phyloP scores from a whole-genome alignment of 2,329 filamentous ascomycete genomes.

The Huntiella bhutanensis region DNA sequence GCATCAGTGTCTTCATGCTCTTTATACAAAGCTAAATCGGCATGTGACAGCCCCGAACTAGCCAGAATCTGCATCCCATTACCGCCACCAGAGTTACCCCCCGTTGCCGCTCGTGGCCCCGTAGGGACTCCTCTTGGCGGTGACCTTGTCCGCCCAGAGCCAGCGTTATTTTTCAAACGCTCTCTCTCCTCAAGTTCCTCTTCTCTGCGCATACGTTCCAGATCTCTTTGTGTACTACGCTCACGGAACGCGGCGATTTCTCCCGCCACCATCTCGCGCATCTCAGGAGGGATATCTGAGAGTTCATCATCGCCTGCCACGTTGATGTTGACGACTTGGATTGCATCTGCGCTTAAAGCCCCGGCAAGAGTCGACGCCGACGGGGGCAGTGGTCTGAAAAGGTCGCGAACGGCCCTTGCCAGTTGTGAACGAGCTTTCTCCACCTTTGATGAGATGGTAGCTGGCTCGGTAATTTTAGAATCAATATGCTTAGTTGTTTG shows the following conservation, averaged over 20 bases:
- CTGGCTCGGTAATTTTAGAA: slow-evolving; percentile 31
- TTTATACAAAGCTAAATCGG: slow-evolving; percentile 8
- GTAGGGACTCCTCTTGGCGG: slow-evolving; percentile 50
- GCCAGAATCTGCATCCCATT: slow-evolving; percentile 40
- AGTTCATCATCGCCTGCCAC: slow-evolving; percentile 80
- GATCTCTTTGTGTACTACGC: slow-evolving; percentile 67
- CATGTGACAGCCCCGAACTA: slow-evolving; percentile 41
- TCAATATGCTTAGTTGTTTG: slow-evolving; percentile 72
- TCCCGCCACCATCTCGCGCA: slow-evolving; percentile 82
- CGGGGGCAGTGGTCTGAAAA: slow-evolving; percentile 45
- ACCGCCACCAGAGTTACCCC: slow-evolving; percentile 19
- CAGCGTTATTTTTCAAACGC: slow-evolving; percentile 44
- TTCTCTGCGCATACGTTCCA: slow-evolving; percentile 71
- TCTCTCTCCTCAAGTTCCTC: slow-evolving; percentile 86
- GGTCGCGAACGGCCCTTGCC: slow-evolving; percentile 45
- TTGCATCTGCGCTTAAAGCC: slow-evolving; percentile 45
- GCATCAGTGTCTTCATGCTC: slow-evolving; percentile 80
- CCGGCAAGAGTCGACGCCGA: slow-evolving; percentile 27
- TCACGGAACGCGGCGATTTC: slow-evolving; percentile 93
- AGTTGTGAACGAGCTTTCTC: slow-evolving; percentile 52
- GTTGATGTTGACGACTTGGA: slow-evolving; percentile 80
- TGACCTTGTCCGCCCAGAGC: slow-evolving; percentile 1
- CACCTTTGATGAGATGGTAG: slow-evolving; percentile 37
- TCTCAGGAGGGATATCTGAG: slow-evolving; percentile 85
- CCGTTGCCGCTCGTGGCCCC: slow-evolving; percentile 53